Percentiles rank a stretch among this genome's conserved stretches.
phyloP scores from a whole-genome alignment of 2,329 filamentous ascomycete genomes.

The Talaromyces sp. region DNA sequence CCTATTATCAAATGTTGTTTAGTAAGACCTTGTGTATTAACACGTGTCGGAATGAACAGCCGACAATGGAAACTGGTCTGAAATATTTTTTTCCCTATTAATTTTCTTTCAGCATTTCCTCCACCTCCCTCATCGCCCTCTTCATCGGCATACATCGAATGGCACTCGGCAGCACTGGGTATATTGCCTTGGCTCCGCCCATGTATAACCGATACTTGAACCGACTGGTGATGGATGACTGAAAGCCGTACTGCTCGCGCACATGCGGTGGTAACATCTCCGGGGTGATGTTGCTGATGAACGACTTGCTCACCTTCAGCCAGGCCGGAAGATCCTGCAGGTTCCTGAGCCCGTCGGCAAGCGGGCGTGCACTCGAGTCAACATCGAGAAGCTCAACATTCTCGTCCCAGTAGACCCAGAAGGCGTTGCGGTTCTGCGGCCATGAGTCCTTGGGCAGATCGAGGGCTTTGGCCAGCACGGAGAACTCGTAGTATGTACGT shows the following conservation, averaged over 20 bases:
- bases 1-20: background rate
- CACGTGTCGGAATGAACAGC: background rate
- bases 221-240: conserved; percentile 22
- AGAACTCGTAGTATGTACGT: conserved; percentile 27
- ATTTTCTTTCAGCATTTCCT: conserved; percentile 5
- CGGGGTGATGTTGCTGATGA: conserved; percentile 26
- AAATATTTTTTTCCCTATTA: background rate
- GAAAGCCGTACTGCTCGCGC: conserved; percentile 30
- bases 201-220: conserved; percentile 27
- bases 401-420: conserved; percentile 35
- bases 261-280: conserved; percentile 31
- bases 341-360: conserved; percentile 25
- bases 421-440: conserved; percentile 26
- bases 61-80: background rate
- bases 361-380: conserved; percentile 23
- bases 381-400: conserved; percentile 25
- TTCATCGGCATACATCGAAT: conserved; percentile 26
- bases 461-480: conserved; percentile 22
- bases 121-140: conserved; percentile 27
- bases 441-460: conserved; percentile 24
- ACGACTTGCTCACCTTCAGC: conserved; percentile 26
- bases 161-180: conserved; percentile 28
- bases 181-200: conserved; percentile 28
- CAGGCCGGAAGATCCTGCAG: conserved; percentile 24
- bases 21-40: background rate